These are phyloP conservation scores for Sisymbrium altissimum DNA, from an alignment of 345 rosid genomes.

Conservation along the genomic window DNA sequence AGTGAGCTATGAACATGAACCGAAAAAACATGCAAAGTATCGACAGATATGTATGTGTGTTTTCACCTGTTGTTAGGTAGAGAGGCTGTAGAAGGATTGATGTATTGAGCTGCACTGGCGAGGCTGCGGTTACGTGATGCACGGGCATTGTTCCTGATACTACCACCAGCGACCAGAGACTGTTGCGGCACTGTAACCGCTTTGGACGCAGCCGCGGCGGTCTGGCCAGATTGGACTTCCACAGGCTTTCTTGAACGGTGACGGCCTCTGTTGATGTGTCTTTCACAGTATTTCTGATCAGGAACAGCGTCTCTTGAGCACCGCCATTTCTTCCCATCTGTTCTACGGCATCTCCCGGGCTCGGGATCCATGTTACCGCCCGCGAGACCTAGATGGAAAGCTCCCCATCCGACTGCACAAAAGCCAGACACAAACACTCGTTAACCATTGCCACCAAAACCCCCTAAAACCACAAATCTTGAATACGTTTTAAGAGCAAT, in stretches of 20 bases:
- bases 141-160: constrained; percentile 14
- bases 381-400: constrained; percentile 54
- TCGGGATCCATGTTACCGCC: constrained; percentile 59
- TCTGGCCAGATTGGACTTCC: constrained; percentile 60
- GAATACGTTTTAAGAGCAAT: background rate
- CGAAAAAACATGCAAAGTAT: background rate
- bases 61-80: constrained; percentile 40
- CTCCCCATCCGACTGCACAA: constrained; percentile 58
- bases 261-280: constrained; percentile 82
- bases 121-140: constrained; percentile 34
- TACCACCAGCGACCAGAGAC: constrained; percentile 29
- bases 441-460: background rate
- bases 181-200: constrained; percentile 34
- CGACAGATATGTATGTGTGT: background rate
- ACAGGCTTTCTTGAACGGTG: constrained; percentile 89
- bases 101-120: constrained; percentile 22
- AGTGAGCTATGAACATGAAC: background rate
- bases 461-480: background rate
- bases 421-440: background rate
- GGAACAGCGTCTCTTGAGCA: constrained; percentile 72
- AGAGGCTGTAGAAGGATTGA: constrained; percentile 36
- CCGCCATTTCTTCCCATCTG: constrained; percentile 89
- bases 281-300: constrained; percentile 79
- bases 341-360: constrained; percentile 74
- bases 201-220: constrained; percentile 39